phyloP scores from a whole-genome alignment of 768 basidiomycete genomes.

The Clavulina sp. region DNA sequence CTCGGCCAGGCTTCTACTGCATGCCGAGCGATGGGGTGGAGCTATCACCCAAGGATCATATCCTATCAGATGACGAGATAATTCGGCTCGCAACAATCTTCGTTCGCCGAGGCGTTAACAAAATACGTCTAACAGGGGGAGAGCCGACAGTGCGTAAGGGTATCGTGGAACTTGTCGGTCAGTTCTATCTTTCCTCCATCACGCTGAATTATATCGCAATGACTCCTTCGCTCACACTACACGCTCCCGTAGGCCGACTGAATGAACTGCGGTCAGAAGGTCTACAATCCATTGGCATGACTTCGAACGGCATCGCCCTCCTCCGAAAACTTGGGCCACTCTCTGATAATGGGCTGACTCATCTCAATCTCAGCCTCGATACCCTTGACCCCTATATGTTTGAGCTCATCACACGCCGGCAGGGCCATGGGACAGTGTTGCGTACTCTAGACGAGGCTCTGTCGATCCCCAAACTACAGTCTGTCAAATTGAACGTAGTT shows the following conservation, averaged over 20 bases:
- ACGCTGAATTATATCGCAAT: not conserved
- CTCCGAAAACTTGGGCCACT: slow-evolving; percentile 54
- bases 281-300: slow-evolving; percentile 66
- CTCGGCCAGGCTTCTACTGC: slow-evolving; percentile 60
- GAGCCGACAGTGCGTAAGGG: slow-evolving; percentile 75
- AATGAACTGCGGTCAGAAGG: slow-evolving; percentile 41
- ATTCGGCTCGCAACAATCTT: slow-evolving; percentile 58
- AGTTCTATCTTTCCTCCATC: slow-evolving; percentile 12
- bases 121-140: slow-evolving; percentile 77
- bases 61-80: slow-evolving; percentile 63
- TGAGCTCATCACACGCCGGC: slow-evolving; percentile 67
- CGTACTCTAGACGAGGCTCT: slow-evolving; percentile 49
- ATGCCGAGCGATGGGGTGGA: slow-evolving; percentile 74
- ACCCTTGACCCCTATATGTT: slow-evolving; percentile 78
- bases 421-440: slow-evolving; percentile 58
- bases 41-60: slow-evolving; percentile 46
- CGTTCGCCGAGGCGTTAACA: slow-evolving; percentile 64
- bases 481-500: slow-evolving; percentile 73
- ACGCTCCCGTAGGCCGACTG: slow-evolving; percentile 31
- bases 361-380: slow-evolving; percentile 56
- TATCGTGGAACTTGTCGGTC: slow-evolving; percentile 50
- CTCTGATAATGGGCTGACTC: slow-evolving; percentile 54
- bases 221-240: not conserved
- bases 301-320: slow-evolving; percentile 63
- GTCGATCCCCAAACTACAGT: slow-evolving; percentile 21